Conservation (phyloP, 495 filamentous ascomycete species). For the Aspergillus funiculosus region DNA sequence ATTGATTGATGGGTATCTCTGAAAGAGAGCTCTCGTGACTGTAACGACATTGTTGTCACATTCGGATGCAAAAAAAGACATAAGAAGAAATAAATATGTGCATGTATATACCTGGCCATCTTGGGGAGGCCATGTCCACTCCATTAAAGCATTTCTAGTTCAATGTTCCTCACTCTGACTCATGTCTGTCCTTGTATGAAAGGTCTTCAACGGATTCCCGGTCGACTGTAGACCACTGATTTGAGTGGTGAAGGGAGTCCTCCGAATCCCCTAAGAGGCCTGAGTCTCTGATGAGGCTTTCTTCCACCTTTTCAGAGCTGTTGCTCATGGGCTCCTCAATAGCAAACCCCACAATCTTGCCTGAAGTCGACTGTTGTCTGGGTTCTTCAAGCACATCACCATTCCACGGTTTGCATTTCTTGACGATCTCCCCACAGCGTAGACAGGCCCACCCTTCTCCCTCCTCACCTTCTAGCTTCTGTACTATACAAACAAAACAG, state of each 20-base stretch:
- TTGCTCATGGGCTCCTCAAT: constrained; percentile 37
- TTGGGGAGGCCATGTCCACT: background rate
- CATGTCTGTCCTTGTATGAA: constrained; percentile 8
- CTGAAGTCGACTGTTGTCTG: constrained; percentile 41
- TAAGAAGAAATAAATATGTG: background rate
- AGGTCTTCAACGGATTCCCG: constrained; percentile 18
- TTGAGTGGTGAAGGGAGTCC: constrained; percentile 33
- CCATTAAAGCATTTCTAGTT: no score
- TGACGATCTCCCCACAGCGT: constrained; percentile 77
- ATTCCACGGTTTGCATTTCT: constrained; percentile 87
- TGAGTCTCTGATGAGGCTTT: constrained; percentile 14
- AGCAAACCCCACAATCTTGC: constrained; percentile 67
- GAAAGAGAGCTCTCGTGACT: background rate
- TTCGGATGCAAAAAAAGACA: background rate
- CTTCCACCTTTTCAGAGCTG: constrained; percentile 10
- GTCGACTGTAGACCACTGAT: constrained; percentile 35
- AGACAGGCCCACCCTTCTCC: constrained; percentile 96
- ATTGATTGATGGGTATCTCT: constrained; percentile 5
- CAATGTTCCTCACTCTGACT: constrained; percentile 2
- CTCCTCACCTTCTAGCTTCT: constrained; percentile 83
- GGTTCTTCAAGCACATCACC: constrained; percentile 71
- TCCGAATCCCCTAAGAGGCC: constrained; percentile 29
- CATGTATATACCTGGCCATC: background rate
- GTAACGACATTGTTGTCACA: background rate
- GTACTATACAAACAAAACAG: constrained; percentile 95